Base-by-base conservation (phyloP, 805 yeast genomes). In the Candida koratica region DNA sequence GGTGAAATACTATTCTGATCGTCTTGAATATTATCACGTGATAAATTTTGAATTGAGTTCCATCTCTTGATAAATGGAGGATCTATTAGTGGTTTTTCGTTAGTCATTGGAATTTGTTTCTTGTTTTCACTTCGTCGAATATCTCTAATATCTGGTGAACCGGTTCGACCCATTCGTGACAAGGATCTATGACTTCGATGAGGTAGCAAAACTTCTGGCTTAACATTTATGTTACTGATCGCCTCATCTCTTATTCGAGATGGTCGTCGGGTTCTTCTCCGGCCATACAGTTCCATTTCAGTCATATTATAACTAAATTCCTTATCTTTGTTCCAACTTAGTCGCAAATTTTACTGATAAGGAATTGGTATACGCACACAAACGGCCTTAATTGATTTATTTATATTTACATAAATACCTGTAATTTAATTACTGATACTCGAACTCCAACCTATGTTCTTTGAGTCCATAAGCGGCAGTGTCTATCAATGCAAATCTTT, bases 391-490 rank as follows among this genome's bases (percentile, higher is more conserved):
- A 5, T 4, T 15, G 16, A 13, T 17, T 18, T 28, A 17, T 17
- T 11, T 16, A 15, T 17, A 28, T 5, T 28, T 17, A 28, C 8
- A 24, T 24, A n/a, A 24, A 10, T 6, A 24, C 7, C 14, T 24
- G 11, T 24, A 24, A 24, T 7, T 8, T 8, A 10, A 10, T 20
- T 7, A 10, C 9, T 7, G 9, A 8, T 8, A 29, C 4, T 29
- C 17, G 20, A 55, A 51, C 37, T 41, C 43, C 31, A 63, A 43
- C 9, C 51, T 41, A 1, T 63, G 61, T 32, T 65, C 67, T 9
- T 50, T 50, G 17, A 75, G 46, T 5, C 72, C 74, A 25, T 54
- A 53, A 12, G 58, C 56, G 3, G 77, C 75, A 42, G 66, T 64
- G 15, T 69, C 69, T 11, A 75, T 53, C 37, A 75, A 53, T 20